These are phyloP conservation scores for Dianthus caryophyllus DNA, from an alignment of 148 eudicot species.

Conservation along the genomic window DNA sequence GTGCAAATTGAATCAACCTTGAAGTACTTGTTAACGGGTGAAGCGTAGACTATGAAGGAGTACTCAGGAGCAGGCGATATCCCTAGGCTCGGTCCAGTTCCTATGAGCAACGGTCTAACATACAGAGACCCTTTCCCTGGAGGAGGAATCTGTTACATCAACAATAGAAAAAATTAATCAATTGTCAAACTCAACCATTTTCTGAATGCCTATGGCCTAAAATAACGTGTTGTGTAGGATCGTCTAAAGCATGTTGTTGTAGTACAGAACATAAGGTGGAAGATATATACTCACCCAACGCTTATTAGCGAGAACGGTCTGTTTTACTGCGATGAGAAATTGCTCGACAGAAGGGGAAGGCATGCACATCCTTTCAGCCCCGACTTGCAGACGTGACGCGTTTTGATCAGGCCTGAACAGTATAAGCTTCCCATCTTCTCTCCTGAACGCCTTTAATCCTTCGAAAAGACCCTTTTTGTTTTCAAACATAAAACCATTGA, in stretches of 20 bases:
- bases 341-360: constrained; percentile 45
- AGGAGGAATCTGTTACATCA: constrained; percentile 69
- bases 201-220: no score
- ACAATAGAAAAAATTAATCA: not conserved
- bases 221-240: no score
- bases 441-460: constrained; percentile 37
- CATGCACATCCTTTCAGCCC: constrained; percentile 52
- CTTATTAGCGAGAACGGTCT: constrained; percentile 41
- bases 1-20: constrained; percentile 36
- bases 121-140: constrained; percentile 77
- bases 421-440: constrained; percentile 29
- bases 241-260: no score
- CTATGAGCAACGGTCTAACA: constrained; percentile 75
- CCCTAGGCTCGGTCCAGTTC: constrained; percentile 68
- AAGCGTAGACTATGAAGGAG: constrained; percentile 73
- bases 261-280: not conserved
- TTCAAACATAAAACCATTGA: not conserved
- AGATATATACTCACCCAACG: constrained; percentile 34
- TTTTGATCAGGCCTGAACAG: constrained; percentile 41
- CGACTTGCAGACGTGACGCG: constrained; percentile 35
- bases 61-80: constrained; percentile 72
- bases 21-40: constrained; percentile 79
- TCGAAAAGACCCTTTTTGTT: constrained; percentile 39
- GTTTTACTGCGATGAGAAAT: constrained; percentile 40
- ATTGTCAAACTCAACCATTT: no score